Conservation (phyloP, 75 land plant genomes). For the Sequoiadendron giganteum region DNA sequence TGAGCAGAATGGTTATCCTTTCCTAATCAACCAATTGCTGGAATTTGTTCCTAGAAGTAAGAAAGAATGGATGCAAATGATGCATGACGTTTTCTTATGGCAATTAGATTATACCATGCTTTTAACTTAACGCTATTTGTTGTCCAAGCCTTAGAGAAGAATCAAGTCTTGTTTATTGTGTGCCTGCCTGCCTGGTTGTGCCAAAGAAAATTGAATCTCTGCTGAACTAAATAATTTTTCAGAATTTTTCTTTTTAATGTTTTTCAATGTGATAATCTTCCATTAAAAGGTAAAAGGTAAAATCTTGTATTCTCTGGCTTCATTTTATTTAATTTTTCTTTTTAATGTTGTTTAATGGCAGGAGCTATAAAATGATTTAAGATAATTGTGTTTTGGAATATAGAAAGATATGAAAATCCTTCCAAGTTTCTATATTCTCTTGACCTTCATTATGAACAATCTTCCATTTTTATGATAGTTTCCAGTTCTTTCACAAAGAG, state of each 20-base stretch:
- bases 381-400: not conserved
- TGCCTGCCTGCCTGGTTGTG: not conserved
- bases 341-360: not conserved
- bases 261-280: not conserved
- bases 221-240: not conserved
- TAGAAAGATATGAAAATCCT: not conserved
- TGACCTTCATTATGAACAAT: not conserved
- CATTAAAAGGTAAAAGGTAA: not conserved
- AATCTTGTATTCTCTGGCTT: not conserved
- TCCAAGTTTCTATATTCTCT: not conserved
- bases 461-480: not conserved
- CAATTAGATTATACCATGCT: not conserved
- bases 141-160: not conserved
- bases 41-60: too few species aligned
- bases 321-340: too few species aligned
- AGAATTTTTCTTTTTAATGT: not conserved
- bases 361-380: not conserved
- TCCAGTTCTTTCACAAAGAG: not conserved
- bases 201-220: not conserved
- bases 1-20: too few species aligned
- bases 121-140: not conserved
- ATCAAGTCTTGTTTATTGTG: not conserved
- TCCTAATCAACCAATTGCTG: too few species aligned
- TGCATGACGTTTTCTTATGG: not conserved
- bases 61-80: not conserved